Evolutionary conservation across 2,329 filamentous ascomycete species (phyloP).

Genomic region (Arachnopeziza araneosa): DNA sequence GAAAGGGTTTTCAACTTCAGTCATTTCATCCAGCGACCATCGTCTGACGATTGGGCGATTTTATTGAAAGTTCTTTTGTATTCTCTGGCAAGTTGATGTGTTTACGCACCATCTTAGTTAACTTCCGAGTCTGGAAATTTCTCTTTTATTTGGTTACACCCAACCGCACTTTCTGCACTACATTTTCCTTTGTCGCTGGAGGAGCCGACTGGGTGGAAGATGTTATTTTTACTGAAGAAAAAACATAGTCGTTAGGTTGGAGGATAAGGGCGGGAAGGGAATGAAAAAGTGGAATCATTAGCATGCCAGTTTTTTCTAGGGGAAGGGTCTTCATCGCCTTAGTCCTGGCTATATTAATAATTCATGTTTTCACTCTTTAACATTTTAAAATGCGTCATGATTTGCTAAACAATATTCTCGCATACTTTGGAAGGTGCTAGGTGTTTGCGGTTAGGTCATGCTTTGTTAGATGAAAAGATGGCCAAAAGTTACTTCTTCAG

Average conservation of each 20-base stretch:
- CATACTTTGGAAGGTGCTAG: too few relatives aligned
- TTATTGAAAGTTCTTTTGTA: neutral
- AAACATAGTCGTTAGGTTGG: too few relatives aligned
- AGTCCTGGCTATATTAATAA: neutral
- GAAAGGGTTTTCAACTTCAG: conserved; percentile 7
- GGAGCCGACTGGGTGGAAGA: neutral
- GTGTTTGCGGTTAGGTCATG: too few relatives aligned
- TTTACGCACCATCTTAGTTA: neutral
- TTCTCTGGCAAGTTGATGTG: neutral
- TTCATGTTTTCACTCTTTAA: neutral
- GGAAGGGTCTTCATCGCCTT: neutral
- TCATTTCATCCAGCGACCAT: neutral
- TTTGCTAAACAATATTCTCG: neutral
- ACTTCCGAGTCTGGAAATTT: neutral
- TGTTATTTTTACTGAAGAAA: neutral
- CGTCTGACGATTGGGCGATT: neutral
- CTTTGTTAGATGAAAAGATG: too few relatives aligned
- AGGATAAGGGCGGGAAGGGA: neutral
- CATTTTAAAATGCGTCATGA: neutral
- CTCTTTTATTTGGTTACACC: conserved; percentile 14
- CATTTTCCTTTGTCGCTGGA: conserved; percentile 17
- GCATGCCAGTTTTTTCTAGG: neutral
- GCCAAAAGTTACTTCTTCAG: too few relatives aligned
- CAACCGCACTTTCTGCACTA: conserved; percentile 27
- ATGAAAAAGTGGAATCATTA: neutral